Base-by-base conservation (phyloP, 176 grass and related monocot genomes). In the Bolboschoenus planiculmis region DNA sequence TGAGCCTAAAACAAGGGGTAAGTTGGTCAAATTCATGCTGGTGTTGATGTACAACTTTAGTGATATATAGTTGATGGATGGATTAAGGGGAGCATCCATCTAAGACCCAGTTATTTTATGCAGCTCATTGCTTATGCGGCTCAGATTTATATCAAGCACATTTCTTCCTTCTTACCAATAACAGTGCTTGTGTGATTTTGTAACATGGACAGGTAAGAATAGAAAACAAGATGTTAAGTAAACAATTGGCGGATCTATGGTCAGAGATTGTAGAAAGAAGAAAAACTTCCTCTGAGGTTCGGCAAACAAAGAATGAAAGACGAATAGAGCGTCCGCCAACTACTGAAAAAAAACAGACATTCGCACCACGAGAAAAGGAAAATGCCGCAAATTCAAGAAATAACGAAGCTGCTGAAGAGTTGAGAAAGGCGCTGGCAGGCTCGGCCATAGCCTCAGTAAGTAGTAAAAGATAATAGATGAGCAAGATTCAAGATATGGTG, bases 301-400 rank as follows among this genome's bases (percentile, higher is more conserved):
- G 40, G 8, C 20, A 73, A 44, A 46, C 40, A 73, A 73, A 46
- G 40, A 73, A 11, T 11, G 68, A 74, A 74, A 74, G 68, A 10
- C 39, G 4, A 29, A 74, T 47, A 74, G 40, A 74, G 40, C 68
- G 16, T 47, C 10, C 11, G 42, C 10, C 40, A 47, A 47, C 40
- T 27, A 27, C 68, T 74, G 68, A 46, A 74, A 48, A 74, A 21
- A 48, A 74, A 21, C 68, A 47, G 68, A 74, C 2, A 29, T 47
- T 15, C 21, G 24, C n/a, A 74, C 68, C 40, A 29, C 37, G 11
- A 72, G 20, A 37, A 53, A 53, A 53, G 40, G 68, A 46, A 46
- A 46, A 73, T 73, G 68, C 68, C n/a, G n/a, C 66, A 71, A 42
- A 43, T n/a, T 71, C 66, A 43, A 71, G 36, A 71, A 71, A 73